These are phyloP conservation scores for Aspergillus sp. DNA, from an alignment of 2,329 filamentous ascomycete species.

Conservation along the genomic window DNA sequence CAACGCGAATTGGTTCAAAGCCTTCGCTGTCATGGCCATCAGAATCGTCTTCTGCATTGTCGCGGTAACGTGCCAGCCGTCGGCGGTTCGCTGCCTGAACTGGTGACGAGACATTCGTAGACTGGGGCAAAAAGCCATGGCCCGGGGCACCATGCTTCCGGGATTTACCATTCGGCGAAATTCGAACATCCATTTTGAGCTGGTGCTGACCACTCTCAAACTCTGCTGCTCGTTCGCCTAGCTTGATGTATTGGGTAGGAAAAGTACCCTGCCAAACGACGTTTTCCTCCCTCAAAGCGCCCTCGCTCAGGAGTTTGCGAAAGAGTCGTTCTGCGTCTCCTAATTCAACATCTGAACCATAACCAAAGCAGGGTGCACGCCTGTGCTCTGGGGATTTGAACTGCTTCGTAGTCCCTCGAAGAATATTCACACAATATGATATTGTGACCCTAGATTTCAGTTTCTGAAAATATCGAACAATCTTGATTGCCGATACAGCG, in stretches of 20 bases:
- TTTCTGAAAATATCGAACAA: conserved; percentile 62
- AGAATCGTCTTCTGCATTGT: conserved; percentile 29
- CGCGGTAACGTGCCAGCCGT: conserved; percentile 35
- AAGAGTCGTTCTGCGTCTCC: conserved; percentile 85
- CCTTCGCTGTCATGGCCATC: conserved; percentile 48
- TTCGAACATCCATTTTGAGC: conserved; percentile 59
- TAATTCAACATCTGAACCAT: conserved; percentile 70
- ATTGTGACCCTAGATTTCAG: conserved; percentile 66
- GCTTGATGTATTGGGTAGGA: conserved; percentile 68
- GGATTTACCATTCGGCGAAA: conserved; percentile 48
- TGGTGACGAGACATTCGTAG: conserved; percentile 71
- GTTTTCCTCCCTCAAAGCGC: conserved; percentile 73
- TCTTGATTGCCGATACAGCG: conserved; percentile 70
- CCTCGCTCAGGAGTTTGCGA: conserved; percentile 72
- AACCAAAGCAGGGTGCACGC: conserved; percentile 64
- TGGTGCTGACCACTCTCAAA: conserved; percentile 50
- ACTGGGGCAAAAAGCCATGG: conserved; percentile 58
- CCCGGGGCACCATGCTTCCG: conserved; percentile 37
- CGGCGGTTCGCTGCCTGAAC: conserved; percentile 52
- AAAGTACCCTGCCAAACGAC: conserved; percentile 68
- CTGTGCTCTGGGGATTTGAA: conserved; percentile 58
- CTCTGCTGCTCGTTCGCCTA: conserved; percentile 50
- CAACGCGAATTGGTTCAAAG: conserved; percentile 47
- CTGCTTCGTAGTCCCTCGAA: conserved; percentile 71
- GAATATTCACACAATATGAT: conserved; percentile 80